Conservation (phyloP, 805 yeast genomes). For the Myxozyma monticola region DNA sequence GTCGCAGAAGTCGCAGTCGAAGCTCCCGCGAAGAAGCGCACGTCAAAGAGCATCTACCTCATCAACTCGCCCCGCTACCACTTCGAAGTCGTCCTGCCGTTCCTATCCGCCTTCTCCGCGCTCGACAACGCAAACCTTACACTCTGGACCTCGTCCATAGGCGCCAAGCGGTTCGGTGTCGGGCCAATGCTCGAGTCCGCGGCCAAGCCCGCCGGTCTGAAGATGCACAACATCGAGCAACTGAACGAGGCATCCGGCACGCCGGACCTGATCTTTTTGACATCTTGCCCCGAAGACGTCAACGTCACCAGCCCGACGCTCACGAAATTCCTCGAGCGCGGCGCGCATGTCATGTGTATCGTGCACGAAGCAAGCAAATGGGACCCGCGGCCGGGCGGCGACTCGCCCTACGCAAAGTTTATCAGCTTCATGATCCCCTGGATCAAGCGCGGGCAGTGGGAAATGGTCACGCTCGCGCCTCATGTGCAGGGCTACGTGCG, state of each 20-base stretch:
- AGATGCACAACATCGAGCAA: constrained; percentile 1
- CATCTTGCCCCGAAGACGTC: constrained; percentile 25
- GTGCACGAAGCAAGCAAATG: constrained; percentile 25
- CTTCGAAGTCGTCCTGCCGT: constrained; percentile 25
- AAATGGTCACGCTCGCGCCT: constrained; percentile 25
- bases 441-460: constrained; percentile 27
- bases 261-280: constrained; percentile 25
- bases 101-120: constrained; percentile 15
- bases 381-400: too few species aligned
- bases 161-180: constrained; percentile 22
- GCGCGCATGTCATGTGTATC: constrained; percentile 22
- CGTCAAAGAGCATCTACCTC: constrained; percentile 10
- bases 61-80: constrained; percentile 27
- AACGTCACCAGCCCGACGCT: background rate
- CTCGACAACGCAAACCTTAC: constrained; percentile 9
- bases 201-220: constrained; percentile 9
- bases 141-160: constrained; percentile 7
- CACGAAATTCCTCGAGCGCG: constrained; percentile 4
- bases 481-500: constrained; percentile 24
- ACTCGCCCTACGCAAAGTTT: constrained; percentile 21
- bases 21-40: constrained; percentile 1
- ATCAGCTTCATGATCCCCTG: constrained; percentile 27
- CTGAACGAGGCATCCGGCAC: background rate
- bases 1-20: constrained; percentile 1
- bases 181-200: constrained; percentile 16